Evolutionary conservation across 345 rosid species (phyloP).

Genomic region (Excoecaria cochinchinensis): DNA sequence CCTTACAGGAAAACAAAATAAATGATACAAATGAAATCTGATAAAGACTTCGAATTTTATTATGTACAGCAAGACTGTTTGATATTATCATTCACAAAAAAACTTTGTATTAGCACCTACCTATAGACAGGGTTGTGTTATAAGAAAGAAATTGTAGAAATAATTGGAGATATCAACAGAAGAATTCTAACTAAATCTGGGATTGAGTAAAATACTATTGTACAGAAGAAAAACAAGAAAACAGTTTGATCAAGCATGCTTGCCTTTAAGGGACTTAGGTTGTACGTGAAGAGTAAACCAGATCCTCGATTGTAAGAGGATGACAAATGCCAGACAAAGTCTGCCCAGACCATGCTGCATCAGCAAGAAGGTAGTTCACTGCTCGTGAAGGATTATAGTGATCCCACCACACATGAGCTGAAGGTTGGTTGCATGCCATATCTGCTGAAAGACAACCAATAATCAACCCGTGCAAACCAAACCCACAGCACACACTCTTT

Average conservation of each 20-base stretch:
- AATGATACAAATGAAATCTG: neutral
- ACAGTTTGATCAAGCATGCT: neutral
- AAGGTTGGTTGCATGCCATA: constrained; percentile 50
- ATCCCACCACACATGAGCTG: constrained; percentile 69
- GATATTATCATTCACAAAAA: neutral
- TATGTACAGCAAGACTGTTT: neutral
- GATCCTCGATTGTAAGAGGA: constrained; percentile 37
- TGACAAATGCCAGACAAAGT: constrained; percentile 42
- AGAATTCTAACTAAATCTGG: neutral
- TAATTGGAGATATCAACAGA: neutral
- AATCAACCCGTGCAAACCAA: constrained; percentile 40
- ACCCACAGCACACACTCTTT: constrained; percentile 53
- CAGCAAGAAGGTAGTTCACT: constrained; percentile 51
- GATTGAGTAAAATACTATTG: neutral
- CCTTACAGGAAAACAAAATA: neutral
- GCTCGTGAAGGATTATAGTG: constrained; percentile 55
- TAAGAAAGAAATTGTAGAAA: neutral
- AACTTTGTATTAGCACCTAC: neutral
- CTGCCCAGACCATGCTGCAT: constrained; percentile 57
- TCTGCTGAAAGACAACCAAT: constrained; percentile 54
- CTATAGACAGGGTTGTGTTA: neutral
- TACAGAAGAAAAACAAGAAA: neutral
- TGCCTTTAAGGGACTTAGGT: neutral
- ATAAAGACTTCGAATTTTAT: neutral
- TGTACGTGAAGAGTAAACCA: constrained; percentile 20